A percentile compares a stretch with the other conserved stretches of the same genome.
Conservation (phyloP, 306 rosid genomes). For the Prunus padus region DNA sequence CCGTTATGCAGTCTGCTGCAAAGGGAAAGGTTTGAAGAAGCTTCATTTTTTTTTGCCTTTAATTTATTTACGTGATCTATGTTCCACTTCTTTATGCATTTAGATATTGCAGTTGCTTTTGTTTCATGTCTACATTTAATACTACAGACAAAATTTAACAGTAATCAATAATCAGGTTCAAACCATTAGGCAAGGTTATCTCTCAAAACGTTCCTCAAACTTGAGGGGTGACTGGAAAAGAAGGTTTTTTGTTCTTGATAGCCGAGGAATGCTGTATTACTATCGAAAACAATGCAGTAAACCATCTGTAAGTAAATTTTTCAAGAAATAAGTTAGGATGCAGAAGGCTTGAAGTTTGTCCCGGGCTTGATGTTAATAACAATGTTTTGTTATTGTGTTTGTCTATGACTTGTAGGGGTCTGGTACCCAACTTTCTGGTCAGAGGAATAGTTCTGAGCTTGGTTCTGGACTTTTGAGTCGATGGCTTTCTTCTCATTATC, state of each 20-base stretch:
- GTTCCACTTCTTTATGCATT: slow-evolving; percentile 7
- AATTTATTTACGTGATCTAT: slow-evolving; percentile 8
- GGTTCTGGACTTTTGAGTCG: slow-evolving; percentile 98
- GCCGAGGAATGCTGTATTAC: slow-evolving; percentile 97
- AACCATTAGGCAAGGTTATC: slow-evolving; percentile 99
- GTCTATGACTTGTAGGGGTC: slow-evolving; percentile 59
- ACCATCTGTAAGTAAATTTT: slow-evolving; percentile 73
- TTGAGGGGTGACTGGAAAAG: slow-evolving; percentile 99
- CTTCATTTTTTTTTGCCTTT: slow-evolving; percentile 10
- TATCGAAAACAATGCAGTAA: slow-evolving; percentile 91
- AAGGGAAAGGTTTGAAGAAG: slow-evolving; percentile 82
- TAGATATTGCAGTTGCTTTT: slow-evolving; percentile 13
- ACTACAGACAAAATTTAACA: slow-evolving; percentile 2
- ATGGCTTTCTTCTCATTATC: slow-evolving; percentile 97
- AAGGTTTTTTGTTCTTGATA: slow-evolving; percentile 99
- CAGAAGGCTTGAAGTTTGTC: slow-evolving; percentile 18
- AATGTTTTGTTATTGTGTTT: slow-evolving; percentile 24
- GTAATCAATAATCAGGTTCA: slow-evolving; percentile 59
- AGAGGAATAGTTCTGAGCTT: slow-evolving; percentile 97
- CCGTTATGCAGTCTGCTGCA: slow-evolving; percentile 99
- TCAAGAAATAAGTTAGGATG: slow-evolving; percentile 27
- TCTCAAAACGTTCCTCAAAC: slow-evolving; percentile 96
- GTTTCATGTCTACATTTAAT: background rate
- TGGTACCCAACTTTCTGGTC: slow-evolving; percentile 77
- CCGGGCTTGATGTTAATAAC: slow-evolving; percentile 16